These are phyloP conservation scores for Colletotrichum kahawae DNA, from an alignment of 2,329 filamentous ascomycete species.

Conservation along the genomic window DNA sequence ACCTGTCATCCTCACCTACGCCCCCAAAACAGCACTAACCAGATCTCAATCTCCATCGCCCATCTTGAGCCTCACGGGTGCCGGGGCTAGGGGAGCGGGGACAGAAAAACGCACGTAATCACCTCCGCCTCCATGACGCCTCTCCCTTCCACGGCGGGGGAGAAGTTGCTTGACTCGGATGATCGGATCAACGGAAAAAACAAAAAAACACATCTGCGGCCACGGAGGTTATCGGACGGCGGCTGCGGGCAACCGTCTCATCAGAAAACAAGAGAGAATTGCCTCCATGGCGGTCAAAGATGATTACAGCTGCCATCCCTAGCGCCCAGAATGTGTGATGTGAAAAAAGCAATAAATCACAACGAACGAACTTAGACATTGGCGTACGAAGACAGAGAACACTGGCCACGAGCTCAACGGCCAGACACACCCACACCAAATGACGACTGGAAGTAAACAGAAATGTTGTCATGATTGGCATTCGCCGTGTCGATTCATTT, in stretches of 20 bases:
- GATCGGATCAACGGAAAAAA: background rate
- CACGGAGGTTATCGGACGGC: background rate
- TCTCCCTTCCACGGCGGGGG: background rate
- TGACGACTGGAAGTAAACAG: background rate
- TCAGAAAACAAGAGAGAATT: background rate
- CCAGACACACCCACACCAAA: background rate
- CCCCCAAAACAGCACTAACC: background rate
- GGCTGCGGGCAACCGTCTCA: background rate
- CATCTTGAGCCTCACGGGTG: background rate
- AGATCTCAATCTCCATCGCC: background rate
- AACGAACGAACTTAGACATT: background rate
- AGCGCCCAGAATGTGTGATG: background rate
- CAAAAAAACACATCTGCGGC: background rate
- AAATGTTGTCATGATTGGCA: constrained; percentile 2
- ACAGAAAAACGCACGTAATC: background rate
- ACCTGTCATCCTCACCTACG: background rate
- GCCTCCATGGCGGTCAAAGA: constrained; percentile 14
- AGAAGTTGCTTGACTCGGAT: background rate
- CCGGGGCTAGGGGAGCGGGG: background rate
- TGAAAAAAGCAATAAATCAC: background rate
- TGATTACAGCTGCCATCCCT: background rate
- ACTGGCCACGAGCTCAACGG: constrained; percentile 13
- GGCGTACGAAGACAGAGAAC: background rate
- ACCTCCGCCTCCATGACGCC: background rate
- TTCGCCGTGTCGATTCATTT: constrained; percentile 16